A percentile compares a stretch with the other conserved stretches of the same genome.
These are phyloP conservation scores for Ettlia oleoabundans DNA, from an alignment of 139 green algal genomes.

Conservation along the genomic window DNA sequence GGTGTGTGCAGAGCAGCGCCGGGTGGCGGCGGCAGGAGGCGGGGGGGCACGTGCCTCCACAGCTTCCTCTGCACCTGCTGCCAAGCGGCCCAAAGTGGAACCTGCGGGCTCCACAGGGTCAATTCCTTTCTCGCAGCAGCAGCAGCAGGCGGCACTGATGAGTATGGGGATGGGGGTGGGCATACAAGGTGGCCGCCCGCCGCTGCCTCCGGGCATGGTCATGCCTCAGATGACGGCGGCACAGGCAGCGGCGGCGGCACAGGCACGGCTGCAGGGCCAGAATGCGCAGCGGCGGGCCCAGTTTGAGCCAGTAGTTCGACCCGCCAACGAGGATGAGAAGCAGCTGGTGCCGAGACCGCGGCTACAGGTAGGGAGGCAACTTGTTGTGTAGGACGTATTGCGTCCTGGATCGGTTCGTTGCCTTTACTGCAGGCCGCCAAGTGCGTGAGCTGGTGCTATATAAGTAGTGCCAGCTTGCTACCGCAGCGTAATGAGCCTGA, in stretches of 20 bases:
- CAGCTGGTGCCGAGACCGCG: conserved; percentile 18
- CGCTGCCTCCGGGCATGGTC: not conserved
- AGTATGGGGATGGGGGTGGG: too few species aligned
- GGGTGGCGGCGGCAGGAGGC: not conserved
- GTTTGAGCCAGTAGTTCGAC: conserved; percentile 20
- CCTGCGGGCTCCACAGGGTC: not conserved
- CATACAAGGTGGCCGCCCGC: conserved; percentile 15
- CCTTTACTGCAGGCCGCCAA: too few species aligned
- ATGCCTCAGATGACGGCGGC: not conserved
- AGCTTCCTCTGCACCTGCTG: not conserved
- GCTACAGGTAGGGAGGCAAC: too few species aligned
- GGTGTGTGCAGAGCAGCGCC: not conserved
- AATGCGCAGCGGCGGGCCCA: not conserved
- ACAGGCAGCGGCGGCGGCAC: not conserved
- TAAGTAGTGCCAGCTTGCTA: too few species aligned
- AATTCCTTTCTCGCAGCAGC: not conserved
- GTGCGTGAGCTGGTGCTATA: too few species aligned
- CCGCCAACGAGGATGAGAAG: conserved; percentile 24
- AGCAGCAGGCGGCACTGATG: too few species aligned
- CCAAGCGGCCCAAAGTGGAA: conserved; percentile 34
- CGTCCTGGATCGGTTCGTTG: too few species aligned
- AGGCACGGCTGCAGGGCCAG: not conserved
- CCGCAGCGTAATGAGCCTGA: too few species aligned
- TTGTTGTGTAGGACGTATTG: too few species aligned
- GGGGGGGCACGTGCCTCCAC: not conserved